Percentiles rank a stretch among this genome's conserved stretches.
phyloP scores from a whole-genome alignment of 2,329 filamentous ascomycete species.

The Pseudogymnoascus sp. region DNA sequence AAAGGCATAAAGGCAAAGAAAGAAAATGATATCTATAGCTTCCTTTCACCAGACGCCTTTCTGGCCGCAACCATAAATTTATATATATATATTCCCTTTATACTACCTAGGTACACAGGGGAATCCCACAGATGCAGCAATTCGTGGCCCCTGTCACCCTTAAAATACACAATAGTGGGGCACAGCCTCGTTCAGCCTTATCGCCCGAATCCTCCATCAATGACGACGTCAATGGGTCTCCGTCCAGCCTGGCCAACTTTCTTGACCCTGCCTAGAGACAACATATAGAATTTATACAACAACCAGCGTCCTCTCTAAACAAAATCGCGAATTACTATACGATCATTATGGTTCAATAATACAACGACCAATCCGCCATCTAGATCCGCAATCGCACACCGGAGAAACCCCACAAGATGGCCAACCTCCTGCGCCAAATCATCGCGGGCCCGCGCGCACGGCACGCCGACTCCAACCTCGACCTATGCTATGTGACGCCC shows the following conservation, averaged over 20 bases:
- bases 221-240: not conserved
- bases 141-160: not conserved
- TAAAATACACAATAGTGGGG: not conserved
- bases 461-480: slow-evolving; percentile 80
- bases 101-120: not conserved
- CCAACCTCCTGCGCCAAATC: slow-evolving; percentile 78
- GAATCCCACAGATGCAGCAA: not conserved
- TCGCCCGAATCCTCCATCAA: not conserved
- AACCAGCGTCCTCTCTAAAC: not conserved
- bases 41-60: not conserved
- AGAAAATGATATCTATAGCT: not conserved
- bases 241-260: not conserved
- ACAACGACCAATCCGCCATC: not conserved
- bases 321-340: not conserved
- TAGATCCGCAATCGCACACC: not conserved
- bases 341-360: not conserved
- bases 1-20: not conserved
- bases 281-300: not conserved
- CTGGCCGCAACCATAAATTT: not conserved
- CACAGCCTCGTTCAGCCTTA: slow-evolving; percentile 1
- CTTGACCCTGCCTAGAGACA: not conserved
- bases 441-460: slow-evolving; percentile 78
- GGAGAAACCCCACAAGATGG: slow-evolving; percentile 37
- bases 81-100: not conserved
- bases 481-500: slow-evolving; percentile 92